A percentile compares a stretch with the other conserved stretches of the same genome.
phyloP scores from a whole-genome alignment of 164 flowering plant genomes.

The Magnolia kwangsiensis region DNA sequence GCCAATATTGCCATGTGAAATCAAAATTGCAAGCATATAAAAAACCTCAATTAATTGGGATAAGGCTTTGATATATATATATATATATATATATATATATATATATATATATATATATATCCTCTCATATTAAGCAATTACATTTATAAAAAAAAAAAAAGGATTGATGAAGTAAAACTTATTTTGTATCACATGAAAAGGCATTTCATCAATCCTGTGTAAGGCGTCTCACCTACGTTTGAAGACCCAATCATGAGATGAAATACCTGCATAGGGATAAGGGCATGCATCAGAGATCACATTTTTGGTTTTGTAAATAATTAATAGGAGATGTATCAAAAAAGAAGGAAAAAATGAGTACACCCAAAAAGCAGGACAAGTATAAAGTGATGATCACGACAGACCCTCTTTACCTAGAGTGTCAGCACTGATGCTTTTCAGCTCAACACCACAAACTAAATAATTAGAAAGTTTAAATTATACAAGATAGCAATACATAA shows the following conservation, averaged over 20 bases:
- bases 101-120: too few species aligned
- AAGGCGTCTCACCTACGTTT: conserved; percentile 50
- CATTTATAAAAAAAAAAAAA: not conserved
- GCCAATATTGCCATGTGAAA: not conserved
- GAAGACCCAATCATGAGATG: conserved; percentile 80
- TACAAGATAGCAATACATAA: not conserved
- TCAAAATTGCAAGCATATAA: not conserved
- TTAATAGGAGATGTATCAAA: too few species aligned
- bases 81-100: too few species aligned
- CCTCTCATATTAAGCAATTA: not conserved
- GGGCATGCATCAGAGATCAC: conserved; percentile 7
- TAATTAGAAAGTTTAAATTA: not conserved
- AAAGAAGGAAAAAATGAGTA: too few species aligned
- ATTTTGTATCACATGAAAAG: not conserved
- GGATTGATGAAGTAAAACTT: not conserved
- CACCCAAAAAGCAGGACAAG: too few species aligned
- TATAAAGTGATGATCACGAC: too few species aligned
- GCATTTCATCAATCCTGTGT: not conserved
- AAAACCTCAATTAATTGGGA: too few species aligned
- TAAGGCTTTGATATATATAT: too few species aligned
- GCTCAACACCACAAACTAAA: not conserved
- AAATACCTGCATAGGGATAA: conserved; percentile 63
- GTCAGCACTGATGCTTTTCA: too few species aligned
- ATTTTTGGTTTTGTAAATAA: not conserved
- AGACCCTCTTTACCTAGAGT: too few species aligned